A percentile compares a stretch with the other conserved stretches of the same genome.
Conservation (phyloP, 352 stramenopile species). For the Halophytophthora polymorphica region DNA sequence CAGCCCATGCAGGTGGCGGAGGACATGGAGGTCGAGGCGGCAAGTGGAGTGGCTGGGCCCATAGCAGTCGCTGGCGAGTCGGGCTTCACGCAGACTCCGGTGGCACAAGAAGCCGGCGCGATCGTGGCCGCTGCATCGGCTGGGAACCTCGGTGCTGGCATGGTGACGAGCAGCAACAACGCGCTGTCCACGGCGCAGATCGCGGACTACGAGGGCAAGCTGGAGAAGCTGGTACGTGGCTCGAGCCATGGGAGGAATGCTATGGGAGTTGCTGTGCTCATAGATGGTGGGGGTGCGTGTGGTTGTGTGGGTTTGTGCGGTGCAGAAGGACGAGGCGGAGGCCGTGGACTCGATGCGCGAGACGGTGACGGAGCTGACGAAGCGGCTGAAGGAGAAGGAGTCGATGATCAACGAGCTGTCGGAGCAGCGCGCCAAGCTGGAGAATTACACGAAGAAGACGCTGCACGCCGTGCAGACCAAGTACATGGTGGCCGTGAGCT, state of each 20-base stretch:
- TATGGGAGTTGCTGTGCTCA: conserved; percentile 5
- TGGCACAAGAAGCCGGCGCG: conserved; percentile 23
- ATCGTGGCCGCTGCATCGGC: conserved; percentile 15
- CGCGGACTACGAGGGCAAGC: conserved; percentile 70
- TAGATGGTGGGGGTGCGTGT: conserved; percentile 8
- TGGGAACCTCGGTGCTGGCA: conserved; percentile 17
- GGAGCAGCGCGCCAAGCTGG: conserved; percentile 82
- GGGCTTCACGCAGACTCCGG: conserved; percentile 18
- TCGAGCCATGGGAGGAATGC: conserved; percentile 5
- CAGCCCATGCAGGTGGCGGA: conserved; percentile 46
- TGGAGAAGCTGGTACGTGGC: conserved; percentile 59
- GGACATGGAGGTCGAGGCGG: conserved; percentile 17
- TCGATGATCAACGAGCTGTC: conserved; percentile 86
- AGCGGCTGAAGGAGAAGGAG: conserved; percentile 87
- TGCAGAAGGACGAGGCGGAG: conserved; percentile 57
- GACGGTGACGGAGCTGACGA: conserved; percentile 76
- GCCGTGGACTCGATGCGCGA: conserved; percentile 71
- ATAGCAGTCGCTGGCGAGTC: conserved; percentile 16
- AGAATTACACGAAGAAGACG: conserved; percentile 91
- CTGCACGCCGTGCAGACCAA: conserved; percentile 89
- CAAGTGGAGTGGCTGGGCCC: conserved; percentile 1
- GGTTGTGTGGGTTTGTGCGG: background rate
- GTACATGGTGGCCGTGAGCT: conserved; percentile 88
- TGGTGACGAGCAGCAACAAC: conserved; percentile 43
- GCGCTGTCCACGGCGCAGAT: conserved; percentile 45